These are phyloP conservation scores for Sugiyamaella americana DNA, from an alignment of 805 yeast genomes.

Conservation along the genomic window DNA sequence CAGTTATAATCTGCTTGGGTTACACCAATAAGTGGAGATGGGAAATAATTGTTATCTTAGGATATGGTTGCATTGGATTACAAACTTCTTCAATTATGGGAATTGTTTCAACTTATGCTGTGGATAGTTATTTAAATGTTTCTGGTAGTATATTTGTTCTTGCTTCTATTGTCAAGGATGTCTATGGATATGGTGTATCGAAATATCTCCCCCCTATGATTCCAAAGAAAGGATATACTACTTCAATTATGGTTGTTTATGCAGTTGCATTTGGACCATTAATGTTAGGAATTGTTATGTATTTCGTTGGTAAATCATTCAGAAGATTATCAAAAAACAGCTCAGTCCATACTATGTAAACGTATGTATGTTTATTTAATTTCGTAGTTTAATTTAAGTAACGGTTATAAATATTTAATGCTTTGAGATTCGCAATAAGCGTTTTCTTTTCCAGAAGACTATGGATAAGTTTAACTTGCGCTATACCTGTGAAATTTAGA, in stretches of 20 bases:
- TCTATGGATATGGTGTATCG: constrained; percentile 10
- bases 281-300: constrained; percentile 5
- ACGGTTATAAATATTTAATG: too few relatives aligned
- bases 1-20: constrained; percentile 4
- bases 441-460: too few relatives aligned
- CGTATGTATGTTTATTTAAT: too few relatives aligned
- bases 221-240: constrained; percentile 3
- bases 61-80: constrained; percentile 6
- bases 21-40: constrained; percentile 4
- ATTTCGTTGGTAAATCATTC: constrained; percentile 7
- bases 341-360: constrained; percentile 7
- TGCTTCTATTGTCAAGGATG: constrained; percentile 8
- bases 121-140: constrained; percentile 7
- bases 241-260: constrained; percentile 6
- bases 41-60: constrained; percentile 9
- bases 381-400: too few relatives aligned
- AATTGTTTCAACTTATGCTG: constrained; percentile 8
- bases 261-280: background rate
- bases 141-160: constrained; percentile 10
- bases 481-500: too few relatives aligned
- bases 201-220: constrained; percentile 5
- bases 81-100: constrained; percentile 4
- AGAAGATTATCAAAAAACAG: constrained; percentile 9
- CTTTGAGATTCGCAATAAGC: too few relatives aligned
- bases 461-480: too few relatives aligned